Evolutionary conservation across 345 rosid genomes (phyloP).

Genomic region (Noccaea bulbosa): DNA sequence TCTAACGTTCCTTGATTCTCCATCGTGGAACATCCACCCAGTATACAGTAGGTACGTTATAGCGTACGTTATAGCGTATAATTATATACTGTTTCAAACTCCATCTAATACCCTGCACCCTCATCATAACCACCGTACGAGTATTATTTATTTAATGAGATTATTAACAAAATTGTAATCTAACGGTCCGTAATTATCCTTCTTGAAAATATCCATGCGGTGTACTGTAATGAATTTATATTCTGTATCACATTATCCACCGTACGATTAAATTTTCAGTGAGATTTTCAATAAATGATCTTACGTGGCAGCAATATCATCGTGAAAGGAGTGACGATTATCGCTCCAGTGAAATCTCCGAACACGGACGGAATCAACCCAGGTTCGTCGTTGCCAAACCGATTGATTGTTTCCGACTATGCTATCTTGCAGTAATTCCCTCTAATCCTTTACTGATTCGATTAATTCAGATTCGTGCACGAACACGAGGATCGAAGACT

Average conservation of each 20-base stretch:
- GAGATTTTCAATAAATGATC: not conserved
- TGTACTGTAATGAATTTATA: too few relatives aligned
- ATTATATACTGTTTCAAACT: not conserved
- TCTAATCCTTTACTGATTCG: not conserved
- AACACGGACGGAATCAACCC: slow-evolving; percentile 97
- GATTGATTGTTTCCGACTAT: not conserved
- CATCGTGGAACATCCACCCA: slow-evolving; percentile 94
- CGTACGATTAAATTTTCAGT: not conserved
- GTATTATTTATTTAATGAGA: not conserved
- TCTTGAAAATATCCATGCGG: too few relatives aligned
- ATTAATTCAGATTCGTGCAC: slow-evolving; percentile 82
- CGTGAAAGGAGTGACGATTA: slow-evolving; percentile 78
- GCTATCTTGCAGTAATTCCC: not conserved
- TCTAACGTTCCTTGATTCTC: slow-evolving; percentile 80
- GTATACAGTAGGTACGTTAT: slow-evolving; percentile 72
- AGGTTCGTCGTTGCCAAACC: slow-evolving; percentile 47
- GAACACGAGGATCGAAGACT: slow-evolving; percentile 82
- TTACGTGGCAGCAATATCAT: slow-evolving; percentile 62
- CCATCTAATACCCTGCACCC: not conserved
- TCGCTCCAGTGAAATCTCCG: slow-evolving; percentile 85
- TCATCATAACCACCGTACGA: slow-evolving; percentile 9
- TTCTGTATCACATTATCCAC: not conserved
- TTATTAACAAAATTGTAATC: not conserved
- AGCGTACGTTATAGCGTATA: slow-evolving; percentile 31
- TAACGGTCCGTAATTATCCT: too few relatives aligned